Evolutionary conservation across 192 early-diverging fungal species (phyloP), one percentile per base, ranked within the genome.

Genomic region (Gamsiella multidivaricata): DNA sequence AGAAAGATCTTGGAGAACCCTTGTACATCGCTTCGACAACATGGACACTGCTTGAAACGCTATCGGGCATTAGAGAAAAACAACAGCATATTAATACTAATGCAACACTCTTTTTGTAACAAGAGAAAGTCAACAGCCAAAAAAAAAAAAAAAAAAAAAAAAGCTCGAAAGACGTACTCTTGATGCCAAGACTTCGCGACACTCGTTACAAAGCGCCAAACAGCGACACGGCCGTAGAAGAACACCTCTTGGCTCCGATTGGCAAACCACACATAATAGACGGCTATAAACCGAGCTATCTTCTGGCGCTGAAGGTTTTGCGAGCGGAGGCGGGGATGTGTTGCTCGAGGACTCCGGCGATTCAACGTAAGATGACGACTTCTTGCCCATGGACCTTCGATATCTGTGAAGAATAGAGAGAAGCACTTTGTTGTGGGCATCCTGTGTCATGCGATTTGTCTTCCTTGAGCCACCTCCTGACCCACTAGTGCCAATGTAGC

Each of bases 41-140:
- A 78, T 41, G 74, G 74, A 25, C 74, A 78, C 23, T 78, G 74
- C 29, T 78, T 78, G 49, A 69, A 78, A 18, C 74, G 65, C 74
- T 78, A 46, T 34, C 29, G n/a, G 3, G 41, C 11, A 46, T 20
- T 0, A 46, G 23, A 23, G 23, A 14, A 9, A 3, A 50, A 57
- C 4, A 33, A 41, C 39, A 56, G 18, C 15, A 36, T 3, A 45
- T 32, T 10, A 47, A 47, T 41, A 23, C 43, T 20, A 43, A 62
- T n/a, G 32, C 0, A 9, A 42, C 2, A 32, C n/a, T n/a, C n/a
- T n/a, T n/a, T 39, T 0, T 10, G 23, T 41, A 10, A 41, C 12
- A 52, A 12, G 4, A 26, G 39, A 31, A 25, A 42, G 57, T 20
- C 8, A 9, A 25, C 22, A 17, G 12, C 6, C 34, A 14, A 42